Base-by-base conservation (phyloP, 768 basidiomycete species). In the Auriscalpium microsporum region DNA sequence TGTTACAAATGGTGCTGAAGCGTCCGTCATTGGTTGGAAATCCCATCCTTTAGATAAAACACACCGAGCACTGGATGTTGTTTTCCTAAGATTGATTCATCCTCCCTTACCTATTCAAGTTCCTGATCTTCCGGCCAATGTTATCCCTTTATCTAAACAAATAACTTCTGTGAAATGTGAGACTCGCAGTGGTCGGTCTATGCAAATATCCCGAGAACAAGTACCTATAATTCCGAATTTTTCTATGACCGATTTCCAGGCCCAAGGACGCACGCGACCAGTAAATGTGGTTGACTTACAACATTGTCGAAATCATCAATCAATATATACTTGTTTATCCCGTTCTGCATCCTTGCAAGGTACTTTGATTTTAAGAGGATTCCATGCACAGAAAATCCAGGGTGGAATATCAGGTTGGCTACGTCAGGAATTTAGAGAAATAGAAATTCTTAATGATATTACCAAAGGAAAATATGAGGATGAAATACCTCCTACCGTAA, bases 1-100 rank as follows among this genome's bases (percentile, higher is more conserved):
- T 53, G 65, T 58, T 0, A 66, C 62, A 4, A 63, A 66, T 53
- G 63, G 65, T 14, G 62, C 62, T 5, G 65, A 66, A 54, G 64
- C 34, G 1, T 38, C 19, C 9, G 62, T 65, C 6, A 37, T 55
- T 8, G 56, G 45, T 28, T 64, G 62, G 61, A 21, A 58, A n/a
- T 16, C 48, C 8, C 19, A 52, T 14, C 3, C 11, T 10, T 19
- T 53, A 17, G 11, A 11, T 14, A 45, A 50, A 19, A 52, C 49
- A n/a, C 42, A 56, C 23, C 8, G n/a, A 13, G 28, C 23, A 4
- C 35, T 61, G 14, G 55, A 59, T 21, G 55, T 49, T 6, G 17
- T 61, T 7, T 62, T 65, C 50, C 57, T 58, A 2, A 44, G 56
- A 36, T 37, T 66, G 1, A 57, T 50, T 10, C 34, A 48, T n/a